phyloP scores from a whole-genome alignment of 108 stramenopile species.

The Discostella stelligeroides region DNA sequence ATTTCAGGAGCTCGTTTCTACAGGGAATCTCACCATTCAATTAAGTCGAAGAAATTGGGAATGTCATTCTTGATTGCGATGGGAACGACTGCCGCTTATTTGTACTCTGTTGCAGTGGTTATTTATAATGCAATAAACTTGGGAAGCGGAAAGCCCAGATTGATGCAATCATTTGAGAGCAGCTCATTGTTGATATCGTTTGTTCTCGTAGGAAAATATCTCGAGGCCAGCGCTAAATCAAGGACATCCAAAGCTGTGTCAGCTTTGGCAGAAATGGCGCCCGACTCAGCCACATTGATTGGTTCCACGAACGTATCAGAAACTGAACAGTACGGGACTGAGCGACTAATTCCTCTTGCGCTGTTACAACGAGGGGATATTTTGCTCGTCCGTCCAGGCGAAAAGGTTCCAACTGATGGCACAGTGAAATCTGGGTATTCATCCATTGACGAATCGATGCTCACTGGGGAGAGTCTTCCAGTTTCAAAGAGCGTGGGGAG shows the following conservation, averaged over 20 bases:
- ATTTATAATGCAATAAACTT: slow-evolving; percentile 38
- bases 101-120: slow-evolving; percentile 64
- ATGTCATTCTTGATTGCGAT: slow-evolving; percentile 86
- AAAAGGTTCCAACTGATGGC: slow-evolving; percentile 84
- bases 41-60: slow-evolving; percentile 61
- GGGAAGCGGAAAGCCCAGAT: slow-evolving; percentile 25
- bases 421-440: slow-evolving; percentile 74
- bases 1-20: slow-evolving; percentile 79
- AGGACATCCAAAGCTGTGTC: slow-evolving; percentile 50
- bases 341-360: slow-evolving; percentile 40
- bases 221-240: slow-evolving; percentile 64
- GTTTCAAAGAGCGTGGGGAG: slow-evolving; percentile 57
- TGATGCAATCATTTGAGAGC: slow-evolving; percentile 77
- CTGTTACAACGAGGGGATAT: slow-evolving; percentile 69
- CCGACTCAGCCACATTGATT: slow-evolving; percentile 52
- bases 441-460: slow-evolving; percentile 83
- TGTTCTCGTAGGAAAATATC: slow-evolving; percentile 78
- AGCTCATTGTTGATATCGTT: slow-evolving; percentile 73
- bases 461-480: slow-evolving; percentile 83
- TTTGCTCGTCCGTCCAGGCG: slow-evolving; percentile 73
- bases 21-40: slow-evolving; percentile 57
- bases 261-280: slow-evolving; percentile 49
- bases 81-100: slow-evolving; percentile 84
- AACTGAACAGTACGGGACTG: slow-evolving; percentile 7
- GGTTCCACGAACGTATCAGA: slow-evolving; percentile 31